Percentiles rank a stretch among this genome's conserved stretches.
phyloP scores from a whole-genome alignment of 345 rosid species.

The Reutealis trisperma region DNA sequence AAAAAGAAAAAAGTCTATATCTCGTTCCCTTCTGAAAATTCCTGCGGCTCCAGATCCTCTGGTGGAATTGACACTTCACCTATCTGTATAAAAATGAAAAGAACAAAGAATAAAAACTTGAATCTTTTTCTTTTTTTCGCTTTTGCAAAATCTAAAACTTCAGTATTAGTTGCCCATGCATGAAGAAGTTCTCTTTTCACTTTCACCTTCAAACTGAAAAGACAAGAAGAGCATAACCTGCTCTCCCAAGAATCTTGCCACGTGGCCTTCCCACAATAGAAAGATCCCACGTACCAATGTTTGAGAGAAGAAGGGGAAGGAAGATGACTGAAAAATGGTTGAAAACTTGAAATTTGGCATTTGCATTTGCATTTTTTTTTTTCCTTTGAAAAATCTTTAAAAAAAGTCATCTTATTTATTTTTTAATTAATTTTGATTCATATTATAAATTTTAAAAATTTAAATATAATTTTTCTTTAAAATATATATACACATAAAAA shows the following conservation, averaged over 20 bases:
- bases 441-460: no score
- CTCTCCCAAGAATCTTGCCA: background rate
- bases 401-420: no score
- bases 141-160: background rate
- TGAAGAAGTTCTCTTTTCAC: conserved; percentile 13
- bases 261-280: background rate
- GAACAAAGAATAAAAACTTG: background rate
- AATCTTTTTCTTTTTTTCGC: background rate
- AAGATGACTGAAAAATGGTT: background rate
- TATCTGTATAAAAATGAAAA: background rate
- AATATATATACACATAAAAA: no score
- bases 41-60: background rate
- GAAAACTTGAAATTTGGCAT: no score
- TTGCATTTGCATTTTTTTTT: no score
- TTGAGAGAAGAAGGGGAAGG: background rate
- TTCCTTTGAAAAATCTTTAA: no score
- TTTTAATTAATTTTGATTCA: no score
- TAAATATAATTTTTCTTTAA: no score
- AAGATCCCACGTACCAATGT: background rate
- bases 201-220: background rate
- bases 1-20: background rate
- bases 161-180: conserved; percentile 13
- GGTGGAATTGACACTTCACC: conserved; percentile 14
- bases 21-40: conserved; percentile 5
- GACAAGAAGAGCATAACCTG: background rate